Base-by-base conservation (phyloP, 2,329 filamentous ascomycete genomes). In the Fusarium transvaalense region DNA sequence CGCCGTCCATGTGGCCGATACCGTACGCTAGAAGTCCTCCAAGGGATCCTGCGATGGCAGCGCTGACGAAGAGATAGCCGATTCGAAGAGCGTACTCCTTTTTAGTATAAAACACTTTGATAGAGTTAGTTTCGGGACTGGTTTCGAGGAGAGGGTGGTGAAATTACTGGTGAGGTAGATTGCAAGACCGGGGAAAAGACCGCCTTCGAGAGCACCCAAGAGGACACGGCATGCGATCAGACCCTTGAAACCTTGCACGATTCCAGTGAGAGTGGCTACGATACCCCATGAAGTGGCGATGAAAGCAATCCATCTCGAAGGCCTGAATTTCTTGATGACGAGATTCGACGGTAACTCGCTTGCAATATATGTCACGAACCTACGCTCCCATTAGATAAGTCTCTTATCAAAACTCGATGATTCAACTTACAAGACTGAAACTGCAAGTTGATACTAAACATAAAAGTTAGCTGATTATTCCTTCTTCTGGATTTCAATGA, bases 371-470 rank as follows among this genome's bases (percentile, higher is more conserved):
- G 78, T 77, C 3, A 79, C 74, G 52, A 79, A 80, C 31, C 45
- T 48, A 47, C 17, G 9, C 10, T 19, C 6, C 6, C 1, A 13
- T 47, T 21, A 47, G 45, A 6, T 3, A 23, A 13, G 0, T 17
- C 4, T 15, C 2, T 1, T 0, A 1, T 6, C 3, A 6, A 3
- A 2, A 4, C 3, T 14, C 9, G 10, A 23, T 1, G 13, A 23
- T 12, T 2, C 6, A 34, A 34, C 45, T 10, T n/a, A 48, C 47
- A 78, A 66, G 3, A 78, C 64, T 1, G 75, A 76, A 0, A 77
- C 75, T 1, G 74, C 74, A 15, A 69, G 68, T 73, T 91, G 87
- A 71, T 87, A 91, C 71, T 90, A 83, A 2, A 13, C 4, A 29
- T 5, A 10, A 7, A 38, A 5, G 6, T 9, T 1, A 14, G 32